phyloP scores from a whole-genome alignment of 805 yeast species.

The Candida ascalaphidarum region DNA sequence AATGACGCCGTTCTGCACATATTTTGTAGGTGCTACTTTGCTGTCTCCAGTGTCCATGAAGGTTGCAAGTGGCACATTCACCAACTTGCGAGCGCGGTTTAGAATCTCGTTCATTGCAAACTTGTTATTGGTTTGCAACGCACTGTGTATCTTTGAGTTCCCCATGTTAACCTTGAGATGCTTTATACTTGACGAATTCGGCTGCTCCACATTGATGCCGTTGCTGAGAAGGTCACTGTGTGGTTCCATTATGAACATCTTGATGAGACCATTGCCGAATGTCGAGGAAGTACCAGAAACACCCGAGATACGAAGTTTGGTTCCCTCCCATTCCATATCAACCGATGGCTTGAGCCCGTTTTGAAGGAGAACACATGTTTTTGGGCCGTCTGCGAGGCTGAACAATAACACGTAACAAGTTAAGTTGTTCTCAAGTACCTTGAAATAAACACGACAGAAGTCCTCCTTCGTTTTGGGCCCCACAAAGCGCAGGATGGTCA shows the following conservation, averaged over 20 bases:
- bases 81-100: constrained; percentile 3
- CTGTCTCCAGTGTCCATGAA: constrained; percentile 7
- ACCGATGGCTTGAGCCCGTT: constrained; percentile 9
- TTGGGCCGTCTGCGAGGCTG: background rate
- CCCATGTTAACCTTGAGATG: constrained; percentile 1
- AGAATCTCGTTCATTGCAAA: constrained; percentile 5
- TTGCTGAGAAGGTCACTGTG: constrained; percentile 5
- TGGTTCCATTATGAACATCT: constrained; percentile 3
- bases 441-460: constrained; percentile 8
- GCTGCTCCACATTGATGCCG: constrained; percentile 1
- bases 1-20: constrained; percentile 5
- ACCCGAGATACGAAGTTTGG: constrained; percentile 9
- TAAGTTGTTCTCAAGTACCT: constrained; percentile 8
- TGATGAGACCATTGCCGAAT: constrained; percentile 8
- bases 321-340: constrained; percentile 5
- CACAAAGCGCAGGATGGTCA: constrained; percentile 4
- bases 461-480: constrained; percentile 3
- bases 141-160: constrained; percentile 3
- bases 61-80: constrained; percentile 8
- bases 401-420: constrained; percentile 10
- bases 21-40: constrained; percentile 5
- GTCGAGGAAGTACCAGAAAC: constrained; percentile 10
- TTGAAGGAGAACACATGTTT: constrained; percentile 4
- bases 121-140: constrained; percentile 6
- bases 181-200: constrained; percentile 3